phyloP scores from a whole-genome alignment of 495 filamentous ascomycete genomes.

The Trypethelium eluteriae region DNA sequence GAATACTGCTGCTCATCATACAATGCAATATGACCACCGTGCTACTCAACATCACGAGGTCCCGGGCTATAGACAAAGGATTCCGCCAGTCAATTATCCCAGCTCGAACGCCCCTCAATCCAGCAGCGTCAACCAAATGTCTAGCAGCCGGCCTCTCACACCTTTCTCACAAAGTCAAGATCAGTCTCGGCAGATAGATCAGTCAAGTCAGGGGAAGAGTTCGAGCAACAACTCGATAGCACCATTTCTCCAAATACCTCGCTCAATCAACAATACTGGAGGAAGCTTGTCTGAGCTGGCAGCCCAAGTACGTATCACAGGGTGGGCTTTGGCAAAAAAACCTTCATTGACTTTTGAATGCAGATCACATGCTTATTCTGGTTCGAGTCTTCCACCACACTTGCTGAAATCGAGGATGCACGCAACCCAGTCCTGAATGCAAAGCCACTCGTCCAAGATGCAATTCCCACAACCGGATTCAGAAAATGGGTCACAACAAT shows the following conservation, averaged over 20 bases:
- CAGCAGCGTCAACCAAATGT: conserved; percentile 4
- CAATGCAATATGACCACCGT: background rate
- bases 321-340: background rate
- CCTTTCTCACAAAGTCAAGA: conserved; percentile 1
- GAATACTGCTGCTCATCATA: conserved; percentile 11
- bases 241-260: conserved; percentile 28
- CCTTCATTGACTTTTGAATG: background rate
- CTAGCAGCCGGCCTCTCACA: background rate
- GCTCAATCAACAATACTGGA: conserved; percentile 26
- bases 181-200: background rate
- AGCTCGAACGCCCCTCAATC: conserved; percentile 2
- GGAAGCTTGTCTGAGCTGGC: conserved; percentile 29
- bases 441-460: conserved; percentile 56
- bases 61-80: conserved; percentile 19
- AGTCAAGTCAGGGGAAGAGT: background rate
- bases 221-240: conserved; percentile 21
- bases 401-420: conserved; percentile 64
- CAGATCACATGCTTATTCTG: conserved; percentile 96
- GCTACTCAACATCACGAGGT: conserved; percentile 4
- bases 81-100: conserved; percentile 24
- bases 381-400: conserved; percentile 81
- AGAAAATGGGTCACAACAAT: conserved; percentile 90
- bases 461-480: conserved; percentile 70
- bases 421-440: conserved; percentile 42
- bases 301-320: conserved; percentile 22